Percentiles rank a stretch among this genome's conserved stretches.
Conservation (phyloP, 163 green algal genomes). For the Chloromonas sp. region DNA sequence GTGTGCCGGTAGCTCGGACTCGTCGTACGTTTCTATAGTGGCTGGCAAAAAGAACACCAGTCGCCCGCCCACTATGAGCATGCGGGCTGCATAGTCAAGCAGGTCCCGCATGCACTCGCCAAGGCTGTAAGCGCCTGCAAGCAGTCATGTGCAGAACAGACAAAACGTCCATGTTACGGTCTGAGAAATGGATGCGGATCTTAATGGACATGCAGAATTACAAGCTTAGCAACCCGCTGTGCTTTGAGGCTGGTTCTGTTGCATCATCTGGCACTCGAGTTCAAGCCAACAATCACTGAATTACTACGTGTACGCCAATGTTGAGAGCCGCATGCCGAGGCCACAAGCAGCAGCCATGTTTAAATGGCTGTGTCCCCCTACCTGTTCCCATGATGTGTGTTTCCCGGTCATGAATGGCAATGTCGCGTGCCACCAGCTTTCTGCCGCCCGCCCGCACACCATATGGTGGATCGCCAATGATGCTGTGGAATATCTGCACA, state of each 20-base stretch:
- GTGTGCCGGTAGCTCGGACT: conserved; percentile 47
- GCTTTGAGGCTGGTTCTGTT: too few relatives aligned
- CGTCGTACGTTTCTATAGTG: conserved; percentile 43
- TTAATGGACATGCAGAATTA: too few relatives aligned
- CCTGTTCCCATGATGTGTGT: conserved; percentile 47
- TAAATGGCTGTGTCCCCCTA: not conserved
- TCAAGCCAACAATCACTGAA: too few relatives aligned
- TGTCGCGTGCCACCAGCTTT: conserved; percentile 46
- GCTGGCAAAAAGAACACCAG: conserved; percentile 78
- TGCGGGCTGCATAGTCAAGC: conserved; percentile 66
- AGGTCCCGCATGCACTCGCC: conserved; percentile 89
- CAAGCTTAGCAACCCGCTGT: too few relatives aligned
- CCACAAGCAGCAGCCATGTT: too few relatives aligned
- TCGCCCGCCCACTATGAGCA: conserved; percentile 61
- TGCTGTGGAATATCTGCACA: conserved; percentile 71
- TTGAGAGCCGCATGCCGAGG: too few relatives aligned
- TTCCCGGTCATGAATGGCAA: conserved; percentile 20
- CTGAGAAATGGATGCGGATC: too few relatives aligned
- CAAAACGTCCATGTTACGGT: too few relatives aligned
- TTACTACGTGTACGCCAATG: too few relatives aligned
- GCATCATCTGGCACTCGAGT: too few relatives aligned
- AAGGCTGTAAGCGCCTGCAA: conserved; percentile 65
- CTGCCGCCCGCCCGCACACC: conserved; percentile 86
- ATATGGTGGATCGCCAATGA: conserved; percentile 94
- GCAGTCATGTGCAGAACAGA: not conserved